A percentile compares a stretch with the other conserved stretches of the same genome.
phyloP scores from a whole-genome alignment of 352 stramenopile species.

The Pythium dissotocum region DNA sequence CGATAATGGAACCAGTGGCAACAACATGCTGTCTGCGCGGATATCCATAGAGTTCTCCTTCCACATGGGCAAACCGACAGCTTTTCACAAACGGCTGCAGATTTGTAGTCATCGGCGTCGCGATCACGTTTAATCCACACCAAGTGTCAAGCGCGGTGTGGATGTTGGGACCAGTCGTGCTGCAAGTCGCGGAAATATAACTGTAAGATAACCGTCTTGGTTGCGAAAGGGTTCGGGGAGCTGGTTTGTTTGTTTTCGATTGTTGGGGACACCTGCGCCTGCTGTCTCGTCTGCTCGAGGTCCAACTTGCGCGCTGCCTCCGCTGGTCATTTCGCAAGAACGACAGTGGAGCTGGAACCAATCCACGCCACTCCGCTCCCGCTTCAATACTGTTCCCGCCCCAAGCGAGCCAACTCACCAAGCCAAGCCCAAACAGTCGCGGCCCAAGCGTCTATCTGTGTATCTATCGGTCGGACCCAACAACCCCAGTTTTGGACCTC shows the following conservation, averaged over 20 bases:
- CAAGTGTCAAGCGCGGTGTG: neutral
- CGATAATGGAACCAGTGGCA: too few species aligned
- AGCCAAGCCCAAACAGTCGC: neutral
- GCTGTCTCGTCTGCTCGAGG: neutral
- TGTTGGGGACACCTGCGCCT: neutral
- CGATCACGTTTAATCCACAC: neutral
- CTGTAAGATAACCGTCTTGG: neutral
- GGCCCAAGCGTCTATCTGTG: neutral
- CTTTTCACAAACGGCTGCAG: too few species aligned
- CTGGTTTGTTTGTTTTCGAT: neutral
- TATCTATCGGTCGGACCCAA: neutral
- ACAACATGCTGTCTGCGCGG: too few species aligned
- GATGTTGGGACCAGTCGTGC: neutral
- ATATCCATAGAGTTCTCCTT: too few species aligned
- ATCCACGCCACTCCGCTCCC: neutral
- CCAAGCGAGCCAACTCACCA: neutral
- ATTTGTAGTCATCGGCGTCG: too few species aligned
- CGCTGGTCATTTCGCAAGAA: neutral
- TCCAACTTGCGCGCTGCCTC: neutral
- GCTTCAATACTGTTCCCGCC: slow-evolving; percentile 3
- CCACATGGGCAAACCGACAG: too few species aligned
- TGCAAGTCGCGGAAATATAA: neutral
- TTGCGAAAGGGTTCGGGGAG: slow-evolving; percentile 1
- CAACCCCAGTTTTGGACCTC: neutral
- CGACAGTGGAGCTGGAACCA: neutral